Base-by-base conservation (phyloP, 768 basidiomycete species). In the Trametes coccinea region DNA sequence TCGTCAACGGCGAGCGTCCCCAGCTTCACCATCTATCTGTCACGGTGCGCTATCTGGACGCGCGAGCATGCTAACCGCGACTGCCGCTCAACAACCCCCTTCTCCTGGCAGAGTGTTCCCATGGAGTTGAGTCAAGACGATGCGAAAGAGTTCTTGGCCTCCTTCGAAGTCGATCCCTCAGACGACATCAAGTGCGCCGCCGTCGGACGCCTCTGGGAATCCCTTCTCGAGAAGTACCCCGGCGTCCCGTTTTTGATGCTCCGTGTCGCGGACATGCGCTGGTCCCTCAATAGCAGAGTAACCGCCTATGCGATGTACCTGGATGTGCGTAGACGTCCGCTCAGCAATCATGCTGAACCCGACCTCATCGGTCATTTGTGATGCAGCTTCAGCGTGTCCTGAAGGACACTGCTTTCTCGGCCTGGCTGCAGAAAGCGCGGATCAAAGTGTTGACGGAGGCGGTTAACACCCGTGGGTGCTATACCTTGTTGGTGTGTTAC, bases 251-350 rank as follows among this genome's bases (percentile, higher is more conserved):
- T 53, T 30, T 47, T 63, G 14, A 52, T 59, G 51, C 51, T 63
- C 43, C 56, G 62, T 30, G 62, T 63, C 37, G 62, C 62, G 46
- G 62, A 63, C 34, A 63, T 63, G 56, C 62, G 62, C 16, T 53
- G 56, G 56, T 34, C 47, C 14, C 53, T 63, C 31, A 53, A 57
- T 46, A 63, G 62, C 56, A 58, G 33, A 47, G 62, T 55, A 9
- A 63, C 62, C n/a, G 62, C 62, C 5, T 57, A 58, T 27, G 56
- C 52, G 4, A 52, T 63, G 62, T 63, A 63, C 47, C 33, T 58
- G 27, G 62, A 63, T n/a, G 62, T 63, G 56, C 41, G 56, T 54
- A 30, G 37, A n/a, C 4, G n/a, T 13, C 4, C 31, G 16, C 52
- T 40, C 9, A 31, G 34, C 34, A 37, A 5, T 40, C 13, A 14